Evolutionary conservation across 768 basidiomycete species (phyloP), one percentile per base, ranked within the genome.

Genomic region (Lentinula guzmanii): DNA sequence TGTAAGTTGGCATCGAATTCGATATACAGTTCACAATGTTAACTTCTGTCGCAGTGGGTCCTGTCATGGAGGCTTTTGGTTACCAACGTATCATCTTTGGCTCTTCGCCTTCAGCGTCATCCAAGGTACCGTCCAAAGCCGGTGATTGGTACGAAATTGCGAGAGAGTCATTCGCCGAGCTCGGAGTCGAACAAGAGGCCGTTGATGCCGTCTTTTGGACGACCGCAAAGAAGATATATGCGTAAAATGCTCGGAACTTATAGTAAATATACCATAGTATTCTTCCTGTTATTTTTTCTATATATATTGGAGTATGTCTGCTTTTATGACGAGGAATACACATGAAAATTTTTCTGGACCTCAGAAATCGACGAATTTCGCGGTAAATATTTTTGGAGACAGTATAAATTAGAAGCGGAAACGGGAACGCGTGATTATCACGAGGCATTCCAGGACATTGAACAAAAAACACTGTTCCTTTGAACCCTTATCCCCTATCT

Each of bases 61-160:
- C 90, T 15, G 87, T 88, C 41, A 74, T 93, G 63, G 92, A 94
- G 70, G 92, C 92, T 2, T 93, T 93, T 70, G 92, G 92, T 6
- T 90, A 84, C 67, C 79, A 89, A 67, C 83, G 92, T 57, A 91
- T 94, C 66, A 79, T 94, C 18, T 93, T 89, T 72, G 92, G 91
- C 7, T 88, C 91, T 8, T 86, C 90, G 1, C 83, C 88, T 35
- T 84, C 87, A 10, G 72, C 77, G n/a, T 73, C 76, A 4, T 76
- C 78, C 2, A 76, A 76, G 28, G 76, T 77, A 31, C 67, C 75
- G 28, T 83, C 83, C 3, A 77, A 77, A 52, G 80, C 84, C 2
- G 80, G 79, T 41, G 84, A 86, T 63, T 94, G 92, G 92, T 94
- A 91, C 66, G 87, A 86, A 65, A 82, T 93, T 58, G 89, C 90